These are phyloP conservation scores for Paratinospora sagittata DNA, from an alignment of 164 flowering plant genomes.

Conservation along the genomic window DNA sequence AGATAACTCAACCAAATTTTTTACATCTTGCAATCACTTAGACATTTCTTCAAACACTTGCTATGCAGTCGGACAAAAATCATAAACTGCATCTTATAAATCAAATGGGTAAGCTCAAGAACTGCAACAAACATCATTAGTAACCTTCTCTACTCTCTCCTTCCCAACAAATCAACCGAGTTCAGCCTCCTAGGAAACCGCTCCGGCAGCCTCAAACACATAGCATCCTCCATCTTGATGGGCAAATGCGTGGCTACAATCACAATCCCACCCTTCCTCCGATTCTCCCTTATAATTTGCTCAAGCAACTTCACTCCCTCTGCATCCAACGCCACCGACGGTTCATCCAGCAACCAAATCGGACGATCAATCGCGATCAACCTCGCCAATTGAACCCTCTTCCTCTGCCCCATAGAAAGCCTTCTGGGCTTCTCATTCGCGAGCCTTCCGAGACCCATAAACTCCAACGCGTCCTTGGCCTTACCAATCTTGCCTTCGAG, in stretches of 20 bases:
- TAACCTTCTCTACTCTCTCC: not conserved
- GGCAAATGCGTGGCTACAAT: conserved; percentile 80
- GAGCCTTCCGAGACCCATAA: conserved; percentile 79
- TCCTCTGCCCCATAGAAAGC: conserved; percentile 91
- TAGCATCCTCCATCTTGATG: conserved; percentile 75
- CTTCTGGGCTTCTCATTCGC: conserved; percentile 70
- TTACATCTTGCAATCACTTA: too few relatives aligned
- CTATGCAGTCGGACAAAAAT: too few relatives aligned
- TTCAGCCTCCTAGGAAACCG: conserved; percentile 84
- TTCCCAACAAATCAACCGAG: conserved; percentile 52
- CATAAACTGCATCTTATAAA: too few relatives aligned
- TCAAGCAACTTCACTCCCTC: conserved; percentile 83
- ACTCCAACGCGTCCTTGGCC: conserved; percentile 56
- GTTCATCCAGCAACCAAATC: conserved; percentile 96
- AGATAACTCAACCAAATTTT: too few relatives aligned
- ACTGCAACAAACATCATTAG: too few relatives aligned
- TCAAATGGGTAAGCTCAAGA: too few relatives aligned
- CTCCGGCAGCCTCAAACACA: conserved; percentile 66
- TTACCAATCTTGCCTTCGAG: conserved; percentile 76
- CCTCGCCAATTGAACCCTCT: conserved; percentile 81
- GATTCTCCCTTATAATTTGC: conserved; percentile 68
- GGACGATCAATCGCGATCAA: conserved; percentile 80
- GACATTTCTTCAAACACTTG: not conserved
- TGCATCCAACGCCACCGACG: conserved; percentile 84
- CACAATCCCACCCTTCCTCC: conserved; percentile 80